phyloP scores from a whole-genome alignment of 495 filamentous ascomycete species.

The Pseudoneurospora amorphoporcata region DNA sequence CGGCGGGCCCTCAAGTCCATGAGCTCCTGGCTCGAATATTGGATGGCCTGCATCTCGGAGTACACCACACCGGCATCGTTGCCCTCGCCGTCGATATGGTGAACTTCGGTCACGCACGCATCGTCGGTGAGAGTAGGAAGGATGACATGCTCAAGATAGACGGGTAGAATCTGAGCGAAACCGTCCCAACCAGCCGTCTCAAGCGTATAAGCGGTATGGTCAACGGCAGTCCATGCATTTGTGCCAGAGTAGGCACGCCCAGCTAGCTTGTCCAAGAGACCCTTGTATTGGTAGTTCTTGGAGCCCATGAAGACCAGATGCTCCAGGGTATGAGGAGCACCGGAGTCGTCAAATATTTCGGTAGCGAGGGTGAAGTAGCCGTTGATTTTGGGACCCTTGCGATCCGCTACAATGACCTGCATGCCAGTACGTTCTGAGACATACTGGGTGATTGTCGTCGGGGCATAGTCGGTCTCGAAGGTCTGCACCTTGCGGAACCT shows the following conservation, averaged over 20 bases:
- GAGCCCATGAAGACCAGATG: conserved; percentile 98
- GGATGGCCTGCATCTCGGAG: conserved; percentile 95
- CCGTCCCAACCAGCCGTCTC: conserved; percentile 94
- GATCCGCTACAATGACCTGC: conserved; percentile 83
- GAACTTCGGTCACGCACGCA: conserved; percentile 89
- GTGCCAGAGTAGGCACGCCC: conserved; percentile 86
- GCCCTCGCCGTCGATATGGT: conserved; percentile 85
- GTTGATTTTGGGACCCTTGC: conserved; percentile 84
- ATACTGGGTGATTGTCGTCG: conserved; percentile 74
- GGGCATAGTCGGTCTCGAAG: conserved; percentile 82
- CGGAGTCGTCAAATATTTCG: conserved; percentile 94
- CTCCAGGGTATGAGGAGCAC: conserved; percentile 90
- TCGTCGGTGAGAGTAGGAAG: conserved; percentile 86
- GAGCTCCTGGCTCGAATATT: conserved; percentile 71
- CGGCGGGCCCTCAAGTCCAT: conserved; percentile 72
- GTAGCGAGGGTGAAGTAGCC: conserved; percentile 94
- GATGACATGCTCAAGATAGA: conserved; percentile 93
- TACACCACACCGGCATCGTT: conserved; percentile 97
- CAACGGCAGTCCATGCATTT: conserved; percentile 92
- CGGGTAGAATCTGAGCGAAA: conserved; percentile 84
- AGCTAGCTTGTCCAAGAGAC: conserved; percentile 85
- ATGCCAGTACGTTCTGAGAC: conserved; percentile 77
- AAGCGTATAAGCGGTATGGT: conserved; percentile 94
- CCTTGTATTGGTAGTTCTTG: conserved; percentile 87
- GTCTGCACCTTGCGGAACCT: conserved; percentile 76